A percentile compares a stretch with the other conserved stretches of the same genome.
Conservation (phyloP, 2,329 filamentous ascomycete species). For the Thielaviopsis populi region DNA sequence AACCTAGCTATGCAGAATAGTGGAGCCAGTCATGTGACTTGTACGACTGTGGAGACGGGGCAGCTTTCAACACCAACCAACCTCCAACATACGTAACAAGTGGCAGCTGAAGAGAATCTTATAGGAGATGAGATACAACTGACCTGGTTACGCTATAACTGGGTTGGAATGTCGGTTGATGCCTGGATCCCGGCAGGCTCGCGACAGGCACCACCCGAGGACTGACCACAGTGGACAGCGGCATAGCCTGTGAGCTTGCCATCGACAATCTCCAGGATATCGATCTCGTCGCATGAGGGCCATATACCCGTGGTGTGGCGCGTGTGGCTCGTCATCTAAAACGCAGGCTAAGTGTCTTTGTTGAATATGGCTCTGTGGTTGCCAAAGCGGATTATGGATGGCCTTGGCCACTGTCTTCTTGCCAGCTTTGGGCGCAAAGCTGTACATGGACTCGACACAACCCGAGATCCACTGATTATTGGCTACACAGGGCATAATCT, state of each 20-base stretch:
- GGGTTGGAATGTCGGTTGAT: conserved; percentile 25
- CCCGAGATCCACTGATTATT: conserved; percentile 36
- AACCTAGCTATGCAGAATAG: conserved; percentile 29
- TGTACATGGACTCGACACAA: conserved; percentile 36
- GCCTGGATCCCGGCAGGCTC: conserved; percentile 32
- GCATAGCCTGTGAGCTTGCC: conserved; percentile 32
- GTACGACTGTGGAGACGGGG: neutral
- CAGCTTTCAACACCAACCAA: neutral
- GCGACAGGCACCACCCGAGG: conserved; percentile 34
- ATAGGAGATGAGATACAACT: conserved; percentile 20
- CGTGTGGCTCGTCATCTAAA: conserved; percentile 40
- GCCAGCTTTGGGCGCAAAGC: conserved; percentile 32
- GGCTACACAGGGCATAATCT: conserved; percentile 34
- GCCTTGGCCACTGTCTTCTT: conserved; percentile 33
- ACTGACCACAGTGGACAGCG: conserved; percentile 36
- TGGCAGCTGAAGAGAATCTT: neutral
- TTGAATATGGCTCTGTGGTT: conserved; percentile 28
- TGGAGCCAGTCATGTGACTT: conserved; percentile 12
- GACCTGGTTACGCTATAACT: conserved; percentile 36
- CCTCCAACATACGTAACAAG: neutral
- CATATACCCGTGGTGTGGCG: conserved; percentile 34
- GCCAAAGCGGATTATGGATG: conserved; percentile 31
- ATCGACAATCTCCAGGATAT: conserved; percentile 43
- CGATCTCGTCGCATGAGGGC: conserved; percentile 41
- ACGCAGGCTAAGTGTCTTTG: conserved; percentile 44